These are phyloP conservation scores for Phytophthora multivora DNA, from an alignment of 352 stramenopile genomes.

Conservation along the genomic window DNA sequence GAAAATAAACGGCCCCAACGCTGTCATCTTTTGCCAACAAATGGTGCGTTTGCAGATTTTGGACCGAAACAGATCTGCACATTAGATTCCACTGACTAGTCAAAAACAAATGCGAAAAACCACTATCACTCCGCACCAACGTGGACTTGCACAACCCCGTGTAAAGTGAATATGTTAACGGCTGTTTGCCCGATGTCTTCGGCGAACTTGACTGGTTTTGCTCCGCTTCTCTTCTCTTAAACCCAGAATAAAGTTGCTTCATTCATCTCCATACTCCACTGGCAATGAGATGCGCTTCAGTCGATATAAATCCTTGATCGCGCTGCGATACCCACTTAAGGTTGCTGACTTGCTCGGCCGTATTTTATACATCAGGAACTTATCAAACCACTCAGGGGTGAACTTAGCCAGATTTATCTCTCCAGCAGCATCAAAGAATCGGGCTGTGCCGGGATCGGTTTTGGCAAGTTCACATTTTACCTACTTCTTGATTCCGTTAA, in stretches of 20 bases:
- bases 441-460: not conserved
- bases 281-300: conserved; percentile 3
- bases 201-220: too few species aligned
- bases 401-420: not conserved
- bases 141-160: too few species aligned
- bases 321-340: conserved; percentile 6
- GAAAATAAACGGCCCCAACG: too few species aligned
- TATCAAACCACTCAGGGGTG: not conserved
- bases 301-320: conserved; percentile 12
- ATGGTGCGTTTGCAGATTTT: too few species aligned
- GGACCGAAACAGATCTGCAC: too few species aligned
- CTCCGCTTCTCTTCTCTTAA: conserved; percentile 10
- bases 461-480: not conserved
- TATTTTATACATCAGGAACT: conserved; percentile 8
- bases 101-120: too few species aligned
- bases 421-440: not conserved
- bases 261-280: conserved; percentile 18
- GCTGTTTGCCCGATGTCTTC: too few species aligned
- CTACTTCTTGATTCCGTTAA: not conserved
- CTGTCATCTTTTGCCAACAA: too few species aligned
- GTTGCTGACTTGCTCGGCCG: too few species aligned
- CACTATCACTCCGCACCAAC: too few species aligned
- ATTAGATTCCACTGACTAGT: too few species aligned
- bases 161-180: too few species aligned
- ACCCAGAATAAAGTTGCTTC: conserved; percentile 23